A percentile compares a stretch with the other conserved stretches of the same genome.
These are phyloP conservation scores for Tetradesmus lagerheimii DNA, from an alignment of 139 green algal genomes.

Conservation along the genomic window DNA sequence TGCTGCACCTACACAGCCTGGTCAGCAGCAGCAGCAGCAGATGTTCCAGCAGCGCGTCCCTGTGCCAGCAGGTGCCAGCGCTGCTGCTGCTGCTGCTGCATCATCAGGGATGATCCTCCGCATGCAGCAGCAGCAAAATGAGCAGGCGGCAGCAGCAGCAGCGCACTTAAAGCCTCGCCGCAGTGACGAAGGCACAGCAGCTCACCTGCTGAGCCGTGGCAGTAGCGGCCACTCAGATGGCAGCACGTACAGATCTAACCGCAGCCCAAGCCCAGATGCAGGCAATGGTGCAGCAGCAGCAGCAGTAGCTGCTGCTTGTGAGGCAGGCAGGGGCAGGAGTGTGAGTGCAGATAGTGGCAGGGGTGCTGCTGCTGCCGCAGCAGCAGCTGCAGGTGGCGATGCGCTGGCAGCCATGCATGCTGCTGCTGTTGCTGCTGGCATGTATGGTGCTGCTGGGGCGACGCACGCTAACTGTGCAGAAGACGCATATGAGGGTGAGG, in stretches of 20 bases:
- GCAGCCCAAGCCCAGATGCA: not conserved
- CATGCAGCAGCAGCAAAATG: not conserved
- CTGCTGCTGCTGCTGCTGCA: not conserved
- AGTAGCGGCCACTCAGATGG: not conserved
- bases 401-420: not conserved
- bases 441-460: too few species aligned
- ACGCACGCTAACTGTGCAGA: not conserved
- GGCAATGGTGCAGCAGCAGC: not conserved
- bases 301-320: not conserved
- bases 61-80: not conserved
- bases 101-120: not conserved
- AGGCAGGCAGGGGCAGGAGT: not conserved
- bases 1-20: not conserved
- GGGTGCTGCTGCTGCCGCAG: not conserved
- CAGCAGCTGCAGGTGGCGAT: not conserved
- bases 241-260: not conserved
- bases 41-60: not conserved
- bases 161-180: not conserved
- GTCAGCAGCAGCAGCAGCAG: not conserved
- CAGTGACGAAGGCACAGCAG: not conserved
- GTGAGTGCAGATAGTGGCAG: not conserved
- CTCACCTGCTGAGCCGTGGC: not conserved
- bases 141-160: not conserved
- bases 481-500: not conserved
- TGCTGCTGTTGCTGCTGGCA: not conserved